phyloP scores from a whole-genome alignment of 805 yeast species.

The Soucietia sequanensis region DNA sequence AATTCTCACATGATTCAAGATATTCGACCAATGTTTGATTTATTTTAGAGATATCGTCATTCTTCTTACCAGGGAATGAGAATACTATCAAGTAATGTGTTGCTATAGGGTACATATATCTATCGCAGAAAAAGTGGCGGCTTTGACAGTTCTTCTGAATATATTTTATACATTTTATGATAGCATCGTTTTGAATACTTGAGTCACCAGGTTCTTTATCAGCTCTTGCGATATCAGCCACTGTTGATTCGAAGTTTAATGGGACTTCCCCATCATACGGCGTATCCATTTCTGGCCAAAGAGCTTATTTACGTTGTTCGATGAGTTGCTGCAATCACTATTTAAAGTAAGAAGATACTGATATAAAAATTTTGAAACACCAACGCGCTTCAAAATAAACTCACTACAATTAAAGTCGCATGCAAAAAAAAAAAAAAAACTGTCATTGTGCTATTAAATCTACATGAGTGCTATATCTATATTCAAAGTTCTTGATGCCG shows the following conservation, averaged over 20 bases:
- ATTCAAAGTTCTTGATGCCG: slow-evolving; percentile 40
- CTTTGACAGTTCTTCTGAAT: slow-evolving; percentile 14
- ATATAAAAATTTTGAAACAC: too few species aligned
- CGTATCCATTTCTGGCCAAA: too few species aligned
- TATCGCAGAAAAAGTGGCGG: slow-evolving; percentile 60
- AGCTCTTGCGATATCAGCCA: slow-evolving; percentile 20
- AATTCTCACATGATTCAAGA: slow-evolving; percentile 50
- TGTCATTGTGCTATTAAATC: too few species aligned
- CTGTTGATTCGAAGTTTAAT: slow-evolving; percentile 22
- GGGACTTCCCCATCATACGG: background rate
- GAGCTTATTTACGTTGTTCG: too few species aligned
- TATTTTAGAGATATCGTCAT: slow-evolving; percentile 44
- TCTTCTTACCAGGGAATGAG: slow-evolving; percentile 49
- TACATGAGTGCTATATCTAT: slow-evolving; percentile 47
- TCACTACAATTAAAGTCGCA: too few species aligned
- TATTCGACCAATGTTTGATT: slow-evolving; percentile 36
- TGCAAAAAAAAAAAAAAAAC: too few species aligned
- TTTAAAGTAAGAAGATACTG: too few species aligned
- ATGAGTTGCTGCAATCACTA: too few species aligned
- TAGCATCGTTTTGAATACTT: slow-evolving; percentile 16
- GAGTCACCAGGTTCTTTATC: slow-evolving; percentile 26
- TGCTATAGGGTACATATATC: slow-evolving; percentile 45
- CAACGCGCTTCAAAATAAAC: too few species aligned
- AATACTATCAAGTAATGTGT: slow-evolving; percentile 57
- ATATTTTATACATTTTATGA: slow-evolving; percentile 19